Conservation (phyloP, 352 stramenopile genomes). For the Aphanomyces invadans region DNA sequence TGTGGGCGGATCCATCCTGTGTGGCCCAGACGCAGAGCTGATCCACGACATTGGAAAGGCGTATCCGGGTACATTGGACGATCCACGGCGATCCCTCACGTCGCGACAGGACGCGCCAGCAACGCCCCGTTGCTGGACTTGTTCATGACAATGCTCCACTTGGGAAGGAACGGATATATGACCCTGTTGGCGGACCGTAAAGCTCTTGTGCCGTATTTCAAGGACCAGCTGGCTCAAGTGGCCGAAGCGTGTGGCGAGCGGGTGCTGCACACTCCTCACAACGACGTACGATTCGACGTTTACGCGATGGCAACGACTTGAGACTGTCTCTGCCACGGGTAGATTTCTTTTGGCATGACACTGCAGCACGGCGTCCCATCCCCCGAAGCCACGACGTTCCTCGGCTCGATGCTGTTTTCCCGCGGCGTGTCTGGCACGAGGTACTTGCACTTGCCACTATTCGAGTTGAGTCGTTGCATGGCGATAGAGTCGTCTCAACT, state of each 20-base stretch:
- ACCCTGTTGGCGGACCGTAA: constrained; percentile 83
- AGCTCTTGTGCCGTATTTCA: constrained; percentile 65
- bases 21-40: constrained; percentile 55
- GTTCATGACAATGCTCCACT: constrained; percentile 98
- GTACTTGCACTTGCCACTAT: constrained; percentile 21
- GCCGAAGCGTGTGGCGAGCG: constrained; percentile 85
- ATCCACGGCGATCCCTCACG: too few relatives aligned
- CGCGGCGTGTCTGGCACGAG: constrained; percentile 93
- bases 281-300: constrained; percentile 53
- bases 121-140: constrained; percentile 93
- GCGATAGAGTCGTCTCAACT: constrained; percentile 81
- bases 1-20: constrained; percentile 89
- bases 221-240: constrained; percentile 53
- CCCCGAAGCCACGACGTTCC: constrained; percentile 50
- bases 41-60: constrained; percentile 85
- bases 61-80: too few relatives aligned
- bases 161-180: constrained; percentile 86
- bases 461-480: background rate
- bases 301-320: too few relatives aligned
- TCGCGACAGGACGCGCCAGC: constrained; percentile 90
- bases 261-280: constrained; percentile 83
- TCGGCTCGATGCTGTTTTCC: constrained; percentile 98
- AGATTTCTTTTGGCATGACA: constrained; percentile 87
- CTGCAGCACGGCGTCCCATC: constrained; percentile 54
- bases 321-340: too few relatives aligned